Base-by-base conservation (phyloP, 331 rosid genomes). In the Cydonia oblonga region DNA sequence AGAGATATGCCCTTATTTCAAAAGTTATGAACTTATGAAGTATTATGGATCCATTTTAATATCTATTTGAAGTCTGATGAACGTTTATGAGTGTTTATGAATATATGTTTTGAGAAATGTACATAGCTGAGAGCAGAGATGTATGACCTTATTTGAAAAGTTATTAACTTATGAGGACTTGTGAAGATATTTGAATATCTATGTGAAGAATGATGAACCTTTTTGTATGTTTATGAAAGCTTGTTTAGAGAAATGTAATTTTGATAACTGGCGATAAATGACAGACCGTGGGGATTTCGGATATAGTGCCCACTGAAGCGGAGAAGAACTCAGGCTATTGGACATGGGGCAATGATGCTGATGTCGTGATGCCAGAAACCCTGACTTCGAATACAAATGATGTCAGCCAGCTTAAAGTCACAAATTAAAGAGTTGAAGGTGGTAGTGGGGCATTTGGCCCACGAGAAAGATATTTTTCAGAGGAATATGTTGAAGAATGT, bases 391-490 rank as follows among this genome's bases (percentile, higher is more conserved):
- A 46, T 5, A 0, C 3, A 46, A 46, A 46, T 46, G 53, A 46
- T 46, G n/a, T 46, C 0, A 1, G 9, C 53, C 0, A 46, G 3
- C 53, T 46, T 46, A 15, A 15, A 46, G 9, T n/a, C 8, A 46
- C 0, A 46, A 15, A 46, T 46, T 15, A 46, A 15, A 9, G n/a
- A 5, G n/a, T 15, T 15, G n/a, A 46, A 46, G 53, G 53, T 46
- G 53, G 3, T 3, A 46, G 0, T 16, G 1, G n/a, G n/a, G 3
- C 0, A 0, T 46, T 46, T 46, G n/a, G n/a, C n/a, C 9, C 3
- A 15, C 0, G 0, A 15, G n/a, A 46, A 46, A 0, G 53, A 46
- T 46, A 46, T 46, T 2, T 38, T 15, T 5, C 1, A 46, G 53
- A 15, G 3, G 3, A 46, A 46, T 46, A 0, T 46, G 3, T 46